Base-by-base conservation (phyloP, 2,329 filamentous ascomycete species). In the Dendrostoma leiphaemia region DNA sequence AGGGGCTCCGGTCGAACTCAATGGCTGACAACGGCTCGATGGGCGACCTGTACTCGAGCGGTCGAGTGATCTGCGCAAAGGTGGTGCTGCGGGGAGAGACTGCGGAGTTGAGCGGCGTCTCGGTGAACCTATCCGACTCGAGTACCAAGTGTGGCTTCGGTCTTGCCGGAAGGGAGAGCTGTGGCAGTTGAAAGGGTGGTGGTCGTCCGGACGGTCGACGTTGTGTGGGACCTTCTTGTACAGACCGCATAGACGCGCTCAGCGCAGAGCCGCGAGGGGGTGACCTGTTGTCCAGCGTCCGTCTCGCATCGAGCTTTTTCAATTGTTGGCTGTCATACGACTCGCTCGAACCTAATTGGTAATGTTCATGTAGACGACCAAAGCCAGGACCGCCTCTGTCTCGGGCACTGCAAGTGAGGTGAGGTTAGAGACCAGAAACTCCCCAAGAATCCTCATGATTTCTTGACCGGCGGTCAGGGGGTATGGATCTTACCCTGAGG, bases 281-380 rank as follows among this genome's bases (percentile, higher is more conserved):
- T 8, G 76, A 74, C 15, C 67, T 66, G 50, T 72, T 76, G 53
- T 79, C 76, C n/a, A 74, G 62, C 0, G 68, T 71, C 34, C 74
- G 71, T 34, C 74, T 66, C 1, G 75, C 72, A 54, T 82, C 74
- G n/a, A 84, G 70, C 67, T 80, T 84, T 65, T 79, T 80, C 56
- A 82, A 76, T 63, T 83, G 74, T 48, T 69, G 73, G 55, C 72
- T 75, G 56, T 79, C 76, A 49, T 82, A 76, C 13, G 76, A 53
- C 12, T 48, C 72, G 48, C 72, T 70, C 4, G 74, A 71, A 45
- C 71, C 70, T 58, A 80, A 78, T 53, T 78, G 71, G 53, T 74
- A 80, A 35, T 72, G 75, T 60, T 72, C 76, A 60, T 75, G 74
- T 51, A 78, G 70, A 52, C 79, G 77, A 47, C 44, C 44, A 32